These are phyloP conservation scores for Phytophthora pinifolia DNA, from an alignment of 352 stramenopile species.

Conservation along the genomic window DNA sequence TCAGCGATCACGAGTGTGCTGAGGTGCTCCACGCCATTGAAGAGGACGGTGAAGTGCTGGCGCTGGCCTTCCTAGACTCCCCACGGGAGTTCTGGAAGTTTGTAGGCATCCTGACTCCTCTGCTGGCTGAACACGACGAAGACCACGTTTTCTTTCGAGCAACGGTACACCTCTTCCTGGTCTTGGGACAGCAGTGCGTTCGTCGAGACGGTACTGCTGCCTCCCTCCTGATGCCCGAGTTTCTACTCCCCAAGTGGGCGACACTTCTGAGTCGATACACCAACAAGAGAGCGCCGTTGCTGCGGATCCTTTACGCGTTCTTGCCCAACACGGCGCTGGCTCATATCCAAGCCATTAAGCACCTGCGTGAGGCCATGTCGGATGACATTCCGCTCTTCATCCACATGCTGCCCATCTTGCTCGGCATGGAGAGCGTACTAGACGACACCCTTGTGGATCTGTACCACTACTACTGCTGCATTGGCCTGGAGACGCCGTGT, in stretches of 20 bases:
- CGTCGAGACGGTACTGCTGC: conserved; percentile 45
- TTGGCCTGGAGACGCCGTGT: conserved; percentile 68
- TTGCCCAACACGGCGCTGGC: conserved; percentile 46
- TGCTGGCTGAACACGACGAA: conserved; percentile 54
- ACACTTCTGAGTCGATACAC: conserved; percentile 22
- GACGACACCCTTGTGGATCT: conserved; percentile 77
- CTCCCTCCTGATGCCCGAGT: conserved; percentile 57
- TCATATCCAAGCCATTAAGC: conserved; percentile 79
- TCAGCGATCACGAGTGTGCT: conserved; percentile 39
- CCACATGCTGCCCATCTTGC: conserved; percentile 63
- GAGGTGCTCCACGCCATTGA: conserved; percentile 43
- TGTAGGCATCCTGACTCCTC: conserved; percentile 45
- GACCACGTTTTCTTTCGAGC: conserved; percentile 44
- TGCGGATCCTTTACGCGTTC: conserved; percentile 68
- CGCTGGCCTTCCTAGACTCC: conserved; percentile 65
- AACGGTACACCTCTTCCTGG: conserved; percentile 33
- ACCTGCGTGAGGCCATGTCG: conserved; percentile 59
- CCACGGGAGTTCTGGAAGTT: conserved; percentile 86
- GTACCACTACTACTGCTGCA: conserved; percentile 89
- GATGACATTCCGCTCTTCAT: conserved; percentile 78
- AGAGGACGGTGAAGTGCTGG: conserved; percentile 57
- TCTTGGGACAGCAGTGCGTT: conserved; percentile 46
- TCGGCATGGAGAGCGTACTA: conserved; percentile 70
- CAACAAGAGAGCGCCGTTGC: conserved; percentile 51
- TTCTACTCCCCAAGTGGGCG: conserved; percentile 48